These are phyloP conservation scores for Onygenales sp. DNA, from an alignment of 2,329 filamentous ascomycete genomes.

Conservation along the genomic window DNA sequence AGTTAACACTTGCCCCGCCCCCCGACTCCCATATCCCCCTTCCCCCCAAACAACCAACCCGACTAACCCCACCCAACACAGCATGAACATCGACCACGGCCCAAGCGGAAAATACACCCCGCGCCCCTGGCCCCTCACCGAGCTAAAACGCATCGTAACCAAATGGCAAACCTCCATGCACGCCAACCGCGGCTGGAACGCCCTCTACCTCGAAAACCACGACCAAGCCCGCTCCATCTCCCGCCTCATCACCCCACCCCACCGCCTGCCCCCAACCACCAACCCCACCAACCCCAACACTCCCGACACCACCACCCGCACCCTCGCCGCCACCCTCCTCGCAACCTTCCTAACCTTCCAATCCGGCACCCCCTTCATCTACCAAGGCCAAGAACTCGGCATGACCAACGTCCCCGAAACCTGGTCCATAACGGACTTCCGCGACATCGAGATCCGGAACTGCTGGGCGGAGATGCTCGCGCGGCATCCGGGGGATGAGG, in stretches of 20 bases:
- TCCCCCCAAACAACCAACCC: background rate
- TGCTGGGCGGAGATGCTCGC: conserved; percentile 41
- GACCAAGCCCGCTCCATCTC: conserved; percentile 54
- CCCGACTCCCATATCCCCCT: background rate
- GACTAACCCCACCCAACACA: conserved; percentile 10
- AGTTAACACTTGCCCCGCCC: background rate
- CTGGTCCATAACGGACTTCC: conserved; percentile 57
- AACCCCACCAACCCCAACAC: background rate
- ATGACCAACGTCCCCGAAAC: conserved; percentile 54
- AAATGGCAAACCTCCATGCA: conserved; percentile 54
- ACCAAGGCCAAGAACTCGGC: conserved; percentile 60
- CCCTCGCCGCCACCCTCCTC: conserved; percentile 49
- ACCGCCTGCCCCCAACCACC: background rate
- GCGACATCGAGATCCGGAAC: conserved; percentile 55
- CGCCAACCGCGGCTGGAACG: conserved; percentile 54
- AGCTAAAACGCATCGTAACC: conserved; percentile 44
- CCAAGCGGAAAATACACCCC: conserved; percentile 41
- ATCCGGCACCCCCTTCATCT: conserved; percentile 56
- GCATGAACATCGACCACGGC: conserved; percentile 51
- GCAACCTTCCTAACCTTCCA: conserved; percentile 49
- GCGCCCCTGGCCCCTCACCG: conserved; percentile 38
- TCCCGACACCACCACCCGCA: conserved; percentile 38
- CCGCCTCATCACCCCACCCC: conserved; percentile 36
- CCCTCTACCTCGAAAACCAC: conserved; percentile 57
- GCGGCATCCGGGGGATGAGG: conserved; percentile 17